Evolutionary conservation across 2,329 filamentous ascomycete species (phyloP).

Genomic region (Nigrograna mackinnonii): DNA sequence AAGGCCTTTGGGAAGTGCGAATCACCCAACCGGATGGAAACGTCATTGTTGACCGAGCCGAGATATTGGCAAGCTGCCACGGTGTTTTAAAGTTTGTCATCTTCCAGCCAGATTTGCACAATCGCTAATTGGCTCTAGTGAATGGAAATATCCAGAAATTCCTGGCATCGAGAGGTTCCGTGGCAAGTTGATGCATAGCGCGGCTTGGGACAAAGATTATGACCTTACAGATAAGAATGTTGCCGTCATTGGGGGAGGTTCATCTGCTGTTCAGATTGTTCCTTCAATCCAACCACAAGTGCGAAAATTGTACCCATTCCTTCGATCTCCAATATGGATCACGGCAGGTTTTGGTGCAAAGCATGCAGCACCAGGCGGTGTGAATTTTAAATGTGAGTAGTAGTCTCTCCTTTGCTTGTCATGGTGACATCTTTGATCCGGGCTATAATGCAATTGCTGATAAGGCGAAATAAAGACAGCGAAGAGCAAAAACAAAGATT

Average conservation of each 20-base stretch:
- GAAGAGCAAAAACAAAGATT: neutral
- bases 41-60: slow-evolving; percentile 3
- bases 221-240: slow-evolving; percentile 8
- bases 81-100: too few species aligned
- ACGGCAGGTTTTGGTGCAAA: slow-evolving; percentile 3
- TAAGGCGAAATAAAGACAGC: too few species aligned
- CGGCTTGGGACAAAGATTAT: slow-evolving; percentile 7
- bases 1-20: slow-evolving; percentile 3
- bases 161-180: slow-evolving; percentile 7
- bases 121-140: too few species aligned
- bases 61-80: too few species aligned
- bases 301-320: slow-evolving; percentile 4
- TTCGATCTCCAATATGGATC: slow-evolving; percentile 6
- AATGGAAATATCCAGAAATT: slow-evolving; percentile 7
- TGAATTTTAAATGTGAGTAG: slow-evolving; percentile 1
- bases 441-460: too few species aligned
- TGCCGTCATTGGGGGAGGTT: slow-evolving; percentile 7
- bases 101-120: too few species aligned
- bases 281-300: slow-evolving; percentile 6
- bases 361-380: slow-evolving; percentile 1
- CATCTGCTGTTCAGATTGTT: slow-evolving; percentile 5
- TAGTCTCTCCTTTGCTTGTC: too few species aligned
- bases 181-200: slow-evolving; percentile 11
- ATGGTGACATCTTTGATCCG: too few species aligned
- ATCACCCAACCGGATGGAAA: slow-evolving; percentile 1